phyloP scores from a whole-genome alignment of 352 stramenopile species.

The Phytophthora tentaculata region DNA sequence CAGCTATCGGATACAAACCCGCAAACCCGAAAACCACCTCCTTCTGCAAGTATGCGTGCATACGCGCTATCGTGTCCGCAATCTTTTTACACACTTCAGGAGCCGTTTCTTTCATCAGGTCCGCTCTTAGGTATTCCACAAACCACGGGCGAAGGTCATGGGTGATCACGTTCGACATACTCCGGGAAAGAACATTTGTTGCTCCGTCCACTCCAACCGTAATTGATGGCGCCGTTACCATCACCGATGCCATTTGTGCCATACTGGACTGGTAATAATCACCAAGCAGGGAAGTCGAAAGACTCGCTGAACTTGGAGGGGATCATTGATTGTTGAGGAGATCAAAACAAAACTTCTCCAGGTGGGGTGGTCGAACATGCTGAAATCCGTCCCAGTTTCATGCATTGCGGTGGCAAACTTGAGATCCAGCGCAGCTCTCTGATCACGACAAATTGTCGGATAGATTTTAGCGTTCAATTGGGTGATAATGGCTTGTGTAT shows the following conservation, averaged over 20 bases:
- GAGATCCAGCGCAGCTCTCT: neutral
- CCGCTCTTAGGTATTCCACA: neutral
- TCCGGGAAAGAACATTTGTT: neutral
- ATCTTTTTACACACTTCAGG: too few relatives aligned
- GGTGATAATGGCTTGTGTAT: too few relatives aligned
- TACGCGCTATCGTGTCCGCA: neutral
- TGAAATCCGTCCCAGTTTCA: neutral
- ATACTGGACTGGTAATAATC: too few relatives aligned
- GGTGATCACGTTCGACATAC: neutral
- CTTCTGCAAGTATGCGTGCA: neutral
- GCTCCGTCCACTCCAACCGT: neutral
- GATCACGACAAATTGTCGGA: neutral
- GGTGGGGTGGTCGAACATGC: neutral
- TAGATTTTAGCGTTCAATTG: too few relatives aligned
- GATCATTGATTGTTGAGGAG: neutral
- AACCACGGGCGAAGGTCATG: neutral
- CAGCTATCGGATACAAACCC: neutral
- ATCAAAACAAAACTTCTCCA: neutral
- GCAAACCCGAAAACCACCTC: neutral
- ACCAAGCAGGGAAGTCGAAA: too few relatives aligned
- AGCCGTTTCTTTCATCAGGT: neutral
- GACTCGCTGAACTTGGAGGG: neutral
- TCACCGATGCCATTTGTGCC: too few relatives aligned
- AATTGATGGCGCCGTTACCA: too few relatives aligned
- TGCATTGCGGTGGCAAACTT: neutral